Conservation (phyloP, 805 yeast species). For the Candida andamanensis region DNA sequence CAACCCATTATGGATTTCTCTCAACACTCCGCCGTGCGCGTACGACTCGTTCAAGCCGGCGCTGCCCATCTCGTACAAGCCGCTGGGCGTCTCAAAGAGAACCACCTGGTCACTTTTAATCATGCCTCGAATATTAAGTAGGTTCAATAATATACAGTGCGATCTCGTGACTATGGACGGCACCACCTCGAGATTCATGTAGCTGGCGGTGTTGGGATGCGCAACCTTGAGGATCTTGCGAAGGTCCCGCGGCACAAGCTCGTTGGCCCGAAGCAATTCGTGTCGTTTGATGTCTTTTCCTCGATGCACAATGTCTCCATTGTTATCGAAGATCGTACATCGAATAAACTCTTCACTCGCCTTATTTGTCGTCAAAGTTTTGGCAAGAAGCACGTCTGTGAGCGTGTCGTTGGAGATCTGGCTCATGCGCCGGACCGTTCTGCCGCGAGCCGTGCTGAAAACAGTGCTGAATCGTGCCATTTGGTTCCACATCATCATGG, state of each 20-base stretch:
- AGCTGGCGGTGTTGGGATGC: slow-evolving; percentile 12
- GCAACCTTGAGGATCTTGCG: slow-evolving; percentile 43
- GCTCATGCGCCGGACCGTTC: too few relatives aligned
- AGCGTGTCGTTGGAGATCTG: too few relatives aligned
- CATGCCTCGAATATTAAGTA: slow-evolving; percentile 47
- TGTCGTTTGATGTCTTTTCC: slow-evolving; percentile 41
- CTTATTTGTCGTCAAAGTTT: slow-evolving; percentile 15
- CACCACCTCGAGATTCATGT: slow-evolving; percentile 44
- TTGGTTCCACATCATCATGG: too few relatives aligned
- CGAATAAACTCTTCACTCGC: slow-evolving; percentile 32
- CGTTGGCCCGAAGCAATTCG: slow-evolving; percentile 41
- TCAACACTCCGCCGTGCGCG: slow-evolving; percentile 39
- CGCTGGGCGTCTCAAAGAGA: slow-evolving; percentile 31
- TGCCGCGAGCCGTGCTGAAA: too few relatives aligned
- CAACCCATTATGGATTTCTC: slow-evolving; percentile 37
- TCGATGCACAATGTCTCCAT: slow-evolving; percentile 41
- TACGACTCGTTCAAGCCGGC: slow-evolving; percentile 43
- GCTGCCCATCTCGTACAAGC: slow-evolving; percentile 10
- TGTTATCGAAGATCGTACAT: slow-evolving; percentile 46
- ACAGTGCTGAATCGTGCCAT: too few relatives aligned
- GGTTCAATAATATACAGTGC: slow-evolving; percentile 42
- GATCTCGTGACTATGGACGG: slow-evolving; percentile 49
- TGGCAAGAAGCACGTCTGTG: slow-evolving; percentile 18
- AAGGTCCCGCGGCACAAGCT: slow-evolving; percentile 53
- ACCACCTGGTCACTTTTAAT: slow-evolving; percentile 49